Conservation (phyloP, 768 basidiomycete genomes). For the Suillus americanus region DNA sequence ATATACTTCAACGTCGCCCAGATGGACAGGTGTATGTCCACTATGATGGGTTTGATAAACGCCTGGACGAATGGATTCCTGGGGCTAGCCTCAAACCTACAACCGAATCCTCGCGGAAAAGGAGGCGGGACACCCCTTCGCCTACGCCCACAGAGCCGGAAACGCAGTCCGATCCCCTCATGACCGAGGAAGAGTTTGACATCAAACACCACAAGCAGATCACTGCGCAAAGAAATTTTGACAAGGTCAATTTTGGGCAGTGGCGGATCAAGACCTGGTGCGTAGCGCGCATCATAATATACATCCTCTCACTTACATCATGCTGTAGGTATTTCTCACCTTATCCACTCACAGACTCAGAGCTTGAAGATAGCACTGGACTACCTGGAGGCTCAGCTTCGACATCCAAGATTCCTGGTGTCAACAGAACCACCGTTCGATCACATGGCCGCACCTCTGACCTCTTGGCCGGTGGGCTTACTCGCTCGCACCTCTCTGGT, state of each 20-base stretch:
- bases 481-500: constrained; percentile 41
- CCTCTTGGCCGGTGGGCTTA: constrained; percentile 62
- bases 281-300: constrained; percentile 25
- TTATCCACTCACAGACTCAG: constrained; percentile 75
- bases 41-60: constrained; percentile 67
- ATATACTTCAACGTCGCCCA: constrained; percentile 51
- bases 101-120: constrained; percentile 14
- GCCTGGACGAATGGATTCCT: constrained; percentile 73
- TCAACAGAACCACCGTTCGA: constrained; percentile 49
- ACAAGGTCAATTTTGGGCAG: constrained; percentile 79
- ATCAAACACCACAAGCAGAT: constrained; percentile 66
- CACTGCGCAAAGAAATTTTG: constrained; percentile 78
- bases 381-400: constrained; percentile 21
- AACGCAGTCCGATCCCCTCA: constrained; percentile 29
- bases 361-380: constrained; percentile 48
- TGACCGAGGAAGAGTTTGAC: constrained; percentile 73
- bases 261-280: constrained; percentile 91
- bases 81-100: constrained; percentile 35
- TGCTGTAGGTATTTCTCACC: constrained; percentile 86
- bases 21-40: constrained; percentile 65
- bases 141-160: constrained; percentile 15
- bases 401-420: constrained; percentile 47
- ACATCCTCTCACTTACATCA: not conserved
- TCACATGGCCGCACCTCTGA: constrained; percentile 77
- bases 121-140: constrained; percentile 20